Conservation (phyloP, 306 rosid genomes). For the Astragalus membranaceus region DNA sequence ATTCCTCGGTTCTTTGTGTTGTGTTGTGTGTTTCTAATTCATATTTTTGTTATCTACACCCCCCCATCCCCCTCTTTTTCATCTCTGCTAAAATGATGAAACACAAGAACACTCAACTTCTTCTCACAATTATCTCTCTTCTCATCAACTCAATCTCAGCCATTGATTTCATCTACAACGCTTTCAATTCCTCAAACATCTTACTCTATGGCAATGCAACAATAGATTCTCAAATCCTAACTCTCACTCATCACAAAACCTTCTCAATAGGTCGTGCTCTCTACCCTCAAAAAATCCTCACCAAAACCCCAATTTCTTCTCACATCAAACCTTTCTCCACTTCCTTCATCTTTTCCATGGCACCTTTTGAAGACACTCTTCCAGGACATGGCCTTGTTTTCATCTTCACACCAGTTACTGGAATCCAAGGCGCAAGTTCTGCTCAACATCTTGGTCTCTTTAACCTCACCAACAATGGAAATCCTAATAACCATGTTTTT, state of each 20-base stretch:
- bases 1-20: neutral
- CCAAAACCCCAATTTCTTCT: constrained; percentile 45
- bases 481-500: constrained; percentile 38
- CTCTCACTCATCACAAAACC: constrained; percentile 54
- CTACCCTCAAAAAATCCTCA: constrained; percentile 35
- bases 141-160: constrained; percentile 24
- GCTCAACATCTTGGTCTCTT: constrained; percentile 62
- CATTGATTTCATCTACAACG: constrained; percentile 63
- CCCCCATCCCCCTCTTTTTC: neutral
- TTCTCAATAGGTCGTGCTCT: constrained; percentile 76
- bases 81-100: constrained; percentile 24
- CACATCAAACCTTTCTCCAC: constrained; percentile 56
- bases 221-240: constrained; percentile 40
- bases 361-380: constrained; percentile 41
- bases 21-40: constrained; percentile 3
- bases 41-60: neutral
- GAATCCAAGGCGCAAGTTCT: constrained; percentile 49
- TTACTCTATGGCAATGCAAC: constrained; percentile 61
- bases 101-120: neutral
- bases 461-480: constrained; percentile 47
- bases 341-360: constrained; percentile 75
- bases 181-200: constrained; percentile 55
- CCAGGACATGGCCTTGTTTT: constrained; percentile 82
- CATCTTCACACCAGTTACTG: constrained; percentile 51
- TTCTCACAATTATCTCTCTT: constrained; percentile 12